phyloP scores from a whole-genome alignment of 495 filamentous ascomycete genomes.

The Penicillium canariense region DNA sequence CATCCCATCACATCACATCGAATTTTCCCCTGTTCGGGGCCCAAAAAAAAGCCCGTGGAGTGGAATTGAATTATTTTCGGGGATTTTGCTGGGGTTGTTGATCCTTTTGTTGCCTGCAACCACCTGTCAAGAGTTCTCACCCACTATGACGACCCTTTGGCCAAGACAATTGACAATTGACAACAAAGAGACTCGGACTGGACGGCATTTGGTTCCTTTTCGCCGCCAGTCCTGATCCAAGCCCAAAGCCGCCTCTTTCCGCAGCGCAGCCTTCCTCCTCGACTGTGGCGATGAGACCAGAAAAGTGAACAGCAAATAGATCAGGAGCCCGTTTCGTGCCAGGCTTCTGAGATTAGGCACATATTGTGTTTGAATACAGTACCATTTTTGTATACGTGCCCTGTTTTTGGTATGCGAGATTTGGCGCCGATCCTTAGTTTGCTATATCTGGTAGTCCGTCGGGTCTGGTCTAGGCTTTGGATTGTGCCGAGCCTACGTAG shows the following conservation, averaged over 20 bases:
- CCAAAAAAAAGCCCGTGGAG: neutral
- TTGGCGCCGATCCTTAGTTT: neutral
- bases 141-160: too few relatives aligned
- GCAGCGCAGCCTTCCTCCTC: slow-evolving; percentile 13
- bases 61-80: neutral
- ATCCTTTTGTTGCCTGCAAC: neutral
- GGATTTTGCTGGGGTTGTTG: neutral
- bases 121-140: too few relatives aligned
- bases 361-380: slow-evolving; percentile 26
- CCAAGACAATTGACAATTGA: neutral
- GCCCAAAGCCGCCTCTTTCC: slow-evolving; percentile 9
- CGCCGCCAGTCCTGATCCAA: slow-evolving; percentile 29
- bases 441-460: neutral
- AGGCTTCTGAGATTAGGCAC: slow-evolving; percentile 21
- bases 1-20: neutral
- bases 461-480: neutral
- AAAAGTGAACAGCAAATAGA: slow-evolving; percentile 33
- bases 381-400: slow-evolving; percentile 8
- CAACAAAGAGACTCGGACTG: slow-evolving; percentile 29
- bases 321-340: slow-evolving; percentile 10
- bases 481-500: too few relatives aligned
- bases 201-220: slow-evolving; percentile 40
- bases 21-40: neutral
- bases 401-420: neutral
- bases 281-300: slow-evolving; percentile 28